Evolutionary conservation across 176 grass and related monocot species (phyloP).

Genomic region (bread wheat (Triticum aestivum)): IWGSC_CS_RefSeq_v2.1 NC_057794.1:388644337-388644836

Average conservation of each 20-base stretch:
- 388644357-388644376: conserved; percentile 40
- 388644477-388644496: no score
- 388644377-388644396: not conserved
- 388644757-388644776: not conserved
- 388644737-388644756: not conserved
- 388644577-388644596: conserved; percentile 81
- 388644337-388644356: conserved; percentile 88
- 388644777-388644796: not conserved
- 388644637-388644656: conserved; percentile 86
- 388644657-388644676: conserved; percentile 72
- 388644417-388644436: not conserved
- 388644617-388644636: conserved; percentile 86
- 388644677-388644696: conserved; percentile 77
- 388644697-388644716: not conserved
- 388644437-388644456: not conserved
- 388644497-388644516: not conserved
- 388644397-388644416: not conserved
- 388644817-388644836: not conserved
- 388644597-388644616: conserved; percentile 81
- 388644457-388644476: not conserved
- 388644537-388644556: not conserved
- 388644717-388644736: not conserved
- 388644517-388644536: not conserved
- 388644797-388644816: not conserved
- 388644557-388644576: not conserved